phyloP scores from a whole-genome alignment of 192 early-diverging fungal species.

The Chytriomyces sp. region DNA sequence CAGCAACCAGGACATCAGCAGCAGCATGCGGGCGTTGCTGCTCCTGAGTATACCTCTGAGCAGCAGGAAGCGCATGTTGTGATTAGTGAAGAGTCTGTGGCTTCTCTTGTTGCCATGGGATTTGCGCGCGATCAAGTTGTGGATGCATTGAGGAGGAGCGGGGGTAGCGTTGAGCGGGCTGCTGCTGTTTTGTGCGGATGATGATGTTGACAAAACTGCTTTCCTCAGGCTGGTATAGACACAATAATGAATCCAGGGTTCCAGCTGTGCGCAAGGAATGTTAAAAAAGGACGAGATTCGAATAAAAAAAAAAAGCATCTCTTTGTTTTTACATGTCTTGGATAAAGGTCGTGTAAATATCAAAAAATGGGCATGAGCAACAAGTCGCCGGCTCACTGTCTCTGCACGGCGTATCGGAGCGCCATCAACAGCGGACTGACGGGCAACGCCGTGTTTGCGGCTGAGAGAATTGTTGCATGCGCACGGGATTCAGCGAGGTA shows the following conservation, averaged over 20 bases:
- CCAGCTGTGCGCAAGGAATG: too few relatives aligned
- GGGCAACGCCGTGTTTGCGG: conserved; percentile 49
- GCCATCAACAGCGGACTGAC: conserved; percentile 35
- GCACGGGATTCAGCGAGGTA: too few relatives aligned
- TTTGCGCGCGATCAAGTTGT: conserved; percentile 34
- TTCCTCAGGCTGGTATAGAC: too few relatives aligned
- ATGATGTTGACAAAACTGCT: neutral
- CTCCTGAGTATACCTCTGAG: conserved; percentile 4
- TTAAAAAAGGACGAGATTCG: too few relatives aligned
- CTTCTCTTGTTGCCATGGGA: conserved; percentile 34
- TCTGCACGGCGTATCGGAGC: neutral
- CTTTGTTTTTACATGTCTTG: too few relatives aligned
- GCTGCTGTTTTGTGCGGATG: conserved; percentile 20
- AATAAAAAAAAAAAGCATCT: too few relatives aligned
- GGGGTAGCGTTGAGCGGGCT: conserved; percentile 30
- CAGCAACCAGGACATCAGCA: neutral
- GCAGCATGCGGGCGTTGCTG: conserved; percentile 1
- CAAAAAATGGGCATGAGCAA: too few relatives aligned
- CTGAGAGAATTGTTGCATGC: conserved; percentile 37
- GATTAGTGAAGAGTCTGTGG: conserved; percentile 28
- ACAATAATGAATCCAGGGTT: too few relatives aligned
- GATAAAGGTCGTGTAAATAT: too few relatives aligned
- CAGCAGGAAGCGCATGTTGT: conserved; percentile 15
- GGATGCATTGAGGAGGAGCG: conserved; percentile 20
- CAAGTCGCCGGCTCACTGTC: too few relatives aligned